phyloP scores from a whole-genome alignment of 2,329 filamentous ascomycete species.

The Epichloe gansuensis region DNA sequence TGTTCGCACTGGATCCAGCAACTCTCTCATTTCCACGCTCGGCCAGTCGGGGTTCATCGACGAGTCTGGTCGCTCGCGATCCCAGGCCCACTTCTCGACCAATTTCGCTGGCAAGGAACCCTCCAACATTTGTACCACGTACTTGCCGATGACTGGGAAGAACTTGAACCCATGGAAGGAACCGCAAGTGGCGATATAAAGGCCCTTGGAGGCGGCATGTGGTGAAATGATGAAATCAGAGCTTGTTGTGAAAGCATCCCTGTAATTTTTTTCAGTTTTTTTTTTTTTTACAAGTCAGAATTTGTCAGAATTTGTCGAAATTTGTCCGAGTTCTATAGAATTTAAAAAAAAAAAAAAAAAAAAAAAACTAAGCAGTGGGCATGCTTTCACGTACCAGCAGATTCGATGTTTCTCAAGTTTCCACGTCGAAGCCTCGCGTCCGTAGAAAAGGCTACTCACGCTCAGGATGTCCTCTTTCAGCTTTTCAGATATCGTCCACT shows the following conservation, averaged over 20 bases:
- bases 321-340: neutral
- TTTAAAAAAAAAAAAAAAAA: neutral
- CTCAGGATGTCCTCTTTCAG: constrained; percentile 48
- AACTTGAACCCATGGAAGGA: constrained; percentile 61
- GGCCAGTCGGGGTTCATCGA: constrained; percentile 43
- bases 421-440: constrained; percentile 41
- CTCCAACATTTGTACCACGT: constrained; percentile 45
- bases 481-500: constrained; percentile 45
- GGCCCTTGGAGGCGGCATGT: constrained; percentile 34
- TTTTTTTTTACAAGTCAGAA: neutral
- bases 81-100: constrained; percentile 42
- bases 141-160: constrained; percentile 51
- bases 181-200: constrained; percentile 52
- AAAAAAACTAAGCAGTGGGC: too few relatives aligned
- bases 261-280: constrained; percentile 16
- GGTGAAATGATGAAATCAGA: constrained; percentile 52
- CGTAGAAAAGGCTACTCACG: constrained; percentile 47
- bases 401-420: constrained; percentile 50
- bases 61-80: constrained; percentile 43
- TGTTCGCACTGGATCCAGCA: constrained; percentile 20
- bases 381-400: constrained; percentile 43
- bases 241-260: constrained; percentile 53
- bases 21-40: constrained; percentile 42
- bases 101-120: constrained; percentile 31
- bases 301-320: neutral